Evolutionary conservation across 73 alveolate species (phyloP).

Genomic region (Paraurostyla sp.): DNA sequence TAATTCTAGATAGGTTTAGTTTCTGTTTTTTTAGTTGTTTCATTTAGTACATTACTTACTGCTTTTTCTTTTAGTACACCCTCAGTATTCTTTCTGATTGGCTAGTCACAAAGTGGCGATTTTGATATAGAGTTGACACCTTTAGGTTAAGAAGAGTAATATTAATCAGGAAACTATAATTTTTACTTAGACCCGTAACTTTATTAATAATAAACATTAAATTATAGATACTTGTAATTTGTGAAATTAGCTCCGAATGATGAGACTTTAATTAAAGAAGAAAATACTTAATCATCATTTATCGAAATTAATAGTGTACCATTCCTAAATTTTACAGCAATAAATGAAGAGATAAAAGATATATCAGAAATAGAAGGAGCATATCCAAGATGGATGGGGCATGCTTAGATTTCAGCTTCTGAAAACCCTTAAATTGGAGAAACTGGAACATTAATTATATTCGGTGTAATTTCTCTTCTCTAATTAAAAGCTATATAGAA

Average conservation of each 20-base stretch:
- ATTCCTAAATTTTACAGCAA: neutral
- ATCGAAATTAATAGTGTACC: neutral
- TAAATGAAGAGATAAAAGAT: neutral
- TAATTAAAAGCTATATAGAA: neutral
- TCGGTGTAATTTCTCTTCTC: conserved; percentile 22
- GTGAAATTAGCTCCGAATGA: neutral
- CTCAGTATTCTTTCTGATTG: neutral
- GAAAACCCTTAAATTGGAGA: neutral
- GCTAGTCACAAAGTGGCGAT: neutral
- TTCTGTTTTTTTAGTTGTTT: neutral
- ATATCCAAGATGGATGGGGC: conserved; percentile 47
- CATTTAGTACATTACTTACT: neutral
- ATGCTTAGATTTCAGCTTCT: neutral
- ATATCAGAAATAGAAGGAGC: conserved; percentile 23
- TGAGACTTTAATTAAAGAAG: neutral
- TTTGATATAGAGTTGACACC: too few relatives aligned
- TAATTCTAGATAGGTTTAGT: too few relatives aligned
- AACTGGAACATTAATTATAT: conserved; percentile 29
- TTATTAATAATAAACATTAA: neutral
- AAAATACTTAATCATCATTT: neutral
- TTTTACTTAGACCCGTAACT: conserved; percentile 6
- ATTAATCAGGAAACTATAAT: too few relatives aligned
- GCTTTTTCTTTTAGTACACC: neutral
- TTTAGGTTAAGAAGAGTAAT: too few relatives aligned
- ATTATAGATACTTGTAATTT: neutral